Conservation (phyloP, 768 basidiomycete genomes). For the Megacollybia marginata region DNA sequence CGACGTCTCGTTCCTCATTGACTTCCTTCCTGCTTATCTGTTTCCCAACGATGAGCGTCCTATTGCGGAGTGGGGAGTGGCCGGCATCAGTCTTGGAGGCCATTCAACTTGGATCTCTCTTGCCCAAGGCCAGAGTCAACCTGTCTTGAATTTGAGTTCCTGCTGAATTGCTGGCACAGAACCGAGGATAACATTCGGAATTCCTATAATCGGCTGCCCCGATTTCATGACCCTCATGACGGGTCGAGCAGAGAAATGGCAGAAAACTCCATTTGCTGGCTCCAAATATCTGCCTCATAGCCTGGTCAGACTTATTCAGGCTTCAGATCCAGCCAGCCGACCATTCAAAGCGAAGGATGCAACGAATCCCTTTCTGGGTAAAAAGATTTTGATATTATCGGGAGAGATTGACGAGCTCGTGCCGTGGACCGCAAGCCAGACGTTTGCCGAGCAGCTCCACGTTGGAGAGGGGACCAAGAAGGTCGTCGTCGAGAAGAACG, state of each 20-base stretch:
- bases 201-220: slow-evolving; percentile 65
- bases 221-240: slow-evolving; percentile 53
- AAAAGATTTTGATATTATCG: slow-evolving; percentile 67
- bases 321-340: slow-evolving; percentile 35
- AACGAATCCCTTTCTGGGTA: slow-evolving; percentile 57
- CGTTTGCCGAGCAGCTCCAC: slow-evolving; percentile 49
- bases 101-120: slow-evolving; percentile 77
- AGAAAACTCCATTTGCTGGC: slow-evolving; percentile 22
- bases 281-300: slow-evolving; percentile 42
- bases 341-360: slow-evolving; percentile 30
- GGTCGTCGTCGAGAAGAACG: slow-evolving; percentile 42
- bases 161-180: slow-evolving; percentile 21
- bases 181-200: slow-evolving; percentile 34
- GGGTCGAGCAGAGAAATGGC: slow-evolving; percentile 40
- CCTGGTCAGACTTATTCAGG: slow-evolving; percentile 38
- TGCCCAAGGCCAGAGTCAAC: slow-evolving; percentile 26
- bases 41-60: slow-evolving; percentile 59
- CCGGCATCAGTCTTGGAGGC: slow-evolving; percentile 78
- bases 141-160: neutral
- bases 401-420: slow-evolving; percentile 62
- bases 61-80: slow-evolving; percentile 63
- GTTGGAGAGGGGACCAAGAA: slow-evolving; percentile 50
- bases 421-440: slow-evolving; percentile 49
- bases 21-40: slow-evolving; percentile 67
- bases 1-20: slow-evolving; percentile 77